Conservation (phyloP, 2,329 filamentous ascomycete genomes). For the Ceratocystis destructans region DNA sequence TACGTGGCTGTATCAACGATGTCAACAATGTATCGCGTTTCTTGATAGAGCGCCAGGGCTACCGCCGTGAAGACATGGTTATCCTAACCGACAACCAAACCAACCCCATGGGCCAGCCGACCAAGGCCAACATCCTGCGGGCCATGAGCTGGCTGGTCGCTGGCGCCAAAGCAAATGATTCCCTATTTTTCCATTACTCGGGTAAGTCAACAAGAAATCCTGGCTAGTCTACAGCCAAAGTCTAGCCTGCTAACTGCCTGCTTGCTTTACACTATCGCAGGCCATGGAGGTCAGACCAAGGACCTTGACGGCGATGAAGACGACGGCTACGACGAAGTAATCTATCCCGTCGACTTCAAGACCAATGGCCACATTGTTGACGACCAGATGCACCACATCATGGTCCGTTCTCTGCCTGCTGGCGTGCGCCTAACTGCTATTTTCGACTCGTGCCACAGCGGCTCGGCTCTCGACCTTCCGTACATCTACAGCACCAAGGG, state of each 20-base stretch:
- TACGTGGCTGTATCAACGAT: slow-evolving; percentile 47
- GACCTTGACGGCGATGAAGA: slow-evolving; percentile 44
- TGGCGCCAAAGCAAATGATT: slow-evolving; percentile 42
- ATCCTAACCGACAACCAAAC: slow-evolving; percentile 44
- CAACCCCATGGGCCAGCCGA: slow-evolving; percentile 43
- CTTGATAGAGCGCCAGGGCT: slow-evolving; percentile 39
- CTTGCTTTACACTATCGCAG: slow-evolving; percentile 20
- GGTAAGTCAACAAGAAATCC: slow-evolving; percentile 23
- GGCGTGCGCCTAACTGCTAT: slow-evolving; percentile 49
- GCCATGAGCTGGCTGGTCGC: slow-evolving; percentile 48
- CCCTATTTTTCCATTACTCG: slow-evolving; percentile 47
- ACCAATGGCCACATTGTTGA: slow-evolving; percentile 41
- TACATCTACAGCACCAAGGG: slow-evolving; percentile 54
- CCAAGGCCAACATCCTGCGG: slow-evolving; percentile 40
- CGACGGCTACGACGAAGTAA: slow-evolving; percentile 44
- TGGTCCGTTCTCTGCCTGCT: slow-evolving; percentile 49
- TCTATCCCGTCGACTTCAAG: slow-evolving; percentile 44
- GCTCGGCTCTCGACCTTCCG: slow-evolving; percentile 42
- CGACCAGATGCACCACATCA: slow-evolving; percentile 47
- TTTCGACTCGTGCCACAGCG: slow-evolving; percentile 46
- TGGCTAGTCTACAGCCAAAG: not conserved
- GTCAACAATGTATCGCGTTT: slow-evolving; percentile 47
- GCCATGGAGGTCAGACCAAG: slow-evolving; percentile 43
- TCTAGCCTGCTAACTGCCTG: not conserved
- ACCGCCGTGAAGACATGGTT: slow-evolving; percentile 46